phyloP scores from a whole-genome alignment of 805 yeast genomes.

The Jamesozyma lodderae region DNA sequence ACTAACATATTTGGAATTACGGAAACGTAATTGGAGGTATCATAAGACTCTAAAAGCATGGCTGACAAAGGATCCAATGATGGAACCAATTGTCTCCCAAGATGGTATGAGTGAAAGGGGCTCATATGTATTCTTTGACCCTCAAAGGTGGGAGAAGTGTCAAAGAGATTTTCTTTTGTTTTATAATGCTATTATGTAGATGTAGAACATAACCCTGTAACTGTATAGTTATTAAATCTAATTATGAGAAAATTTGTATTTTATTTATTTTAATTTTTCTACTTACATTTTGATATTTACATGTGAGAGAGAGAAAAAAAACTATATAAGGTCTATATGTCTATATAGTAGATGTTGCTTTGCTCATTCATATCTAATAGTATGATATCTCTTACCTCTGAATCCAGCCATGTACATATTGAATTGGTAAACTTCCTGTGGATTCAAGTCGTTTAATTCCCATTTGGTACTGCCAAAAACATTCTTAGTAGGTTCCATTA shows the following conservation, averaged over 20 bases:
- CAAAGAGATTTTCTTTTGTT: constrained; percentile 57
- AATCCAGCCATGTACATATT: constrained; percentile 85
- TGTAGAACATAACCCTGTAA: too few relatives aligned
- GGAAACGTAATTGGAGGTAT: constrained; percentile 91
- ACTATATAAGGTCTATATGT: background rate
- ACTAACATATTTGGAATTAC: constrained; percentile 83
- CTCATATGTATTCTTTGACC: constrained; percentile 88
- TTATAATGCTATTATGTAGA: constrained; percentile 55
- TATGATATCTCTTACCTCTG: constrained; percentile 96
- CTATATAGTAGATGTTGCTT: background rate
- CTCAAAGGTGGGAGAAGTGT: constrained; percentile 91
- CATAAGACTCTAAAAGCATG: constrained; percentile 94
- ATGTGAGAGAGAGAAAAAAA: background rate
- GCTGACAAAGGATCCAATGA: constrained; percentile 87
- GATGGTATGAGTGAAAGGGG: constrained; percentile 78
- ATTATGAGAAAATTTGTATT: too few relatives aligned
- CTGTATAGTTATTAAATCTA: background rate
- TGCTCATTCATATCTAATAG: constrained; percentile 35
- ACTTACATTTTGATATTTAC: constrained; percentile 2
- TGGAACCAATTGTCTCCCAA: constrained; percentile 77
- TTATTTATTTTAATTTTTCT: background rate
- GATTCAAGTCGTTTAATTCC: constrained; percentile 87
- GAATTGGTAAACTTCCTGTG: constrained; percentile 91
- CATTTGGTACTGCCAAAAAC: constrained; percentile 81
- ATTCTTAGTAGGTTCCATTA: constrained; percentile 68